A percentile compares a stretch with the other conserved stretches of the same genome.
Evolutionary conservation across 225 moss, liverwort and hornwort species (phyloP).

Genomic region (Thuidium tamariscinum): DNA sequence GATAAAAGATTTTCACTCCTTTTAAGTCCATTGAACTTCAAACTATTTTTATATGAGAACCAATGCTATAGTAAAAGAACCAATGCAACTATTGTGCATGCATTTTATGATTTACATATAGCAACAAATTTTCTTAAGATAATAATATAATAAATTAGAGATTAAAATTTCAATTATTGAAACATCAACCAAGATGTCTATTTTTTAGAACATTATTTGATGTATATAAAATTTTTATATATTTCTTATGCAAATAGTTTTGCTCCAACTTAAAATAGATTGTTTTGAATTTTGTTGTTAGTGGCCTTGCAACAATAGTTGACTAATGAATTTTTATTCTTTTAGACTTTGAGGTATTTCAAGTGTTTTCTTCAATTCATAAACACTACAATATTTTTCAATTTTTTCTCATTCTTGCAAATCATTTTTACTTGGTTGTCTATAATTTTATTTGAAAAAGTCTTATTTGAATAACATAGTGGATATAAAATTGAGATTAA

Average conservation of each 20-base stretch:
- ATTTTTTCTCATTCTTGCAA: neutral
- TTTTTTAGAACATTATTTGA: neutral
- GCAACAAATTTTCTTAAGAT: neutral
- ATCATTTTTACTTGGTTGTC: neutral
- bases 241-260: neutral
- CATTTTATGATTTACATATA: neutral
- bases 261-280: neutral
- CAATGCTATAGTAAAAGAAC: neutral
- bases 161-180: neutral
- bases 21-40: neutral
- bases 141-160: accelerated
- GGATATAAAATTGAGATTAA: neutral
- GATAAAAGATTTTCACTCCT: accelerated
- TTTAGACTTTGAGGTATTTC: no score
- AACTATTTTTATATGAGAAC: neutral
- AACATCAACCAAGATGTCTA: neutral
- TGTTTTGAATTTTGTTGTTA: neutral
- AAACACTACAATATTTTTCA: accelerated
- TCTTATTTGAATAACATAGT: neutral
- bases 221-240: no score
- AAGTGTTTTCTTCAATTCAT: neutral
- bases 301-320: no score
- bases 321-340: neutral
- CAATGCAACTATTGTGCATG: neutral
- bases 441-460: neutral